Evolutionary conservation across 768 basidiomycete species (phyloP), one percentile per base, ranked within the genome.

Genomic region (Filobasidium wieringae): DNA sequence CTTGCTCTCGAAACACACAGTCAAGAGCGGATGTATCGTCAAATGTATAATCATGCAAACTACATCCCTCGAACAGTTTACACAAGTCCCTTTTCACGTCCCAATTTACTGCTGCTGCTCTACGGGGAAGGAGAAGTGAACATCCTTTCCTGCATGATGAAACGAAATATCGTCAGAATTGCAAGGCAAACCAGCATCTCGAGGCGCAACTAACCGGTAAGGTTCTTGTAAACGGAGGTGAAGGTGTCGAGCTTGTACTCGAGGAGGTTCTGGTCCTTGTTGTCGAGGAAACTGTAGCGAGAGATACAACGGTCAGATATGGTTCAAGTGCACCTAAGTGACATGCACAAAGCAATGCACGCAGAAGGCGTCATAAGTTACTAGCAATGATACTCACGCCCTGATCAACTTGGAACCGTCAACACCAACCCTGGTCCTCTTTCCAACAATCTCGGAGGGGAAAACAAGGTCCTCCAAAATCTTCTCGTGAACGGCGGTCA

Each of bases 161-260:
- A 86, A 47, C 7, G 22, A 47, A 33, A n/a, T 14, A 22, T 7
- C 4, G 34, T 36, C 34, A 51, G 56, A n/a, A 15, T 8, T 12
- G 17, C 7, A 33, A 14, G 4, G 9, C 7, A 27, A 19, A 36
- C 8, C 17, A 19, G 15, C 3, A 24, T 11, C 22, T 24, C 15
- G 27, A 15, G 34, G 8, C 30, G 37, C 19, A 14, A 51, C 56
- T 34, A 37, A 53, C 60, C 60, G 55, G 60, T 61, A 29, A 61
- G 47, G 60, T 61, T 61, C 37, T 67, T 87, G 82, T 95, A 96
- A 63, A 97, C 88, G 39, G 89, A 91, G 50, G 92, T 87, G 80
- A 97, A 99, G 63, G 92, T 93, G 79, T 99, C 95, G 68, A 97
- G 82, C 82, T 99, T 99, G 86, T 99, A 96, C 81, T 97, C 95